Evolutionary conservation across 257 asterid genomes (phyloP).

Genomic region (Solanum pimpinellifolium): DNA sequence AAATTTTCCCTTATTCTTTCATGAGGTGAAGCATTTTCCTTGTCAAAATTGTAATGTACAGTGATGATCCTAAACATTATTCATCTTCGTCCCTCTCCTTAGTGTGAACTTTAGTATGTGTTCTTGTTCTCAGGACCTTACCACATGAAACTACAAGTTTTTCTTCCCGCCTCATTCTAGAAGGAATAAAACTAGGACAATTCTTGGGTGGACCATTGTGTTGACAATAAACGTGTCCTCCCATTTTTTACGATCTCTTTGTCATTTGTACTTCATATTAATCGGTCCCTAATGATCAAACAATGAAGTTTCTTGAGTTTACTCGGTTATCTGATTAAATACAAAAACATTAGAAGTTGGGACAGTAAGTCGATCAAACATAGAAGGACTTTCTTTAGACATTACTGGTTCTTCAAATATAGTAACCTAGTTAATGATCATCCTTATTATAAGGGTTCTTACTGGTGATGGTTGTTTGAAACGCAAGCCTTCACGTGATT

Average conservation of each 20-base stretch:
- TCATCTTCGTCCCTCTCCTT: not conserved
- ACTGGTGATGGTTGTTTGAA: not conserved
- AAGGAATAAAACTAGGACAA: not conserved
- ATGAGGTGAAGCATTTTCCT: not conserved
- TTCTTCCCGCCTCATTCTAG: not conserved
- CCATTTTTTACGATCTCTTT: not conserved
- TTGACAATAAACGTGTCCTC: fast-evolving
- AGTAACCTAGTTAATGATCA: not conserved
- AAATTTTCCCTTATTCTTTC: too few species aligned
- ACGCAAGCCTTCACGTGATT: not conserved
- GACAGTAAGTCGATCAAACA: not conserved
- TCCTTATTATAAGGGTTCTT: not conserved
- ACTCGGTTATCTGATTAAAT: not conserved
- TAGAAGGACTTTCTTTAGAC: not conserved
- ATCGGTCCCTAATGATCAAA: not conserved
- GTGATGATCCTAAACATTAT: not conserved
- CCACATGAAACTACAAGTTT: not conserved
- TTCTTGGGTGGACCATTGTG: not conserved
- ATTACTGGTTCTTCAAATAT: not conserved
- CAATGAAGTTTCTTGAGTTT: not conserved
- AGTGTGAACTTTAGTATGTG: not conserved
- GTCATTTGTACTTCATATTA: fast-evolving
- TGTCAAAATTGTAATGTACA: fast-evolving
- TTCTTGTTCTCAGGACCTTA: not conserved
- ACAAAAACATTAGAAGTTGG: not conserved